Evolutionary conservation across 2,329 filamentous ascomycete genomes (phyloP).

Genomic region (Teratosphaeria gauchensis): DNA sequence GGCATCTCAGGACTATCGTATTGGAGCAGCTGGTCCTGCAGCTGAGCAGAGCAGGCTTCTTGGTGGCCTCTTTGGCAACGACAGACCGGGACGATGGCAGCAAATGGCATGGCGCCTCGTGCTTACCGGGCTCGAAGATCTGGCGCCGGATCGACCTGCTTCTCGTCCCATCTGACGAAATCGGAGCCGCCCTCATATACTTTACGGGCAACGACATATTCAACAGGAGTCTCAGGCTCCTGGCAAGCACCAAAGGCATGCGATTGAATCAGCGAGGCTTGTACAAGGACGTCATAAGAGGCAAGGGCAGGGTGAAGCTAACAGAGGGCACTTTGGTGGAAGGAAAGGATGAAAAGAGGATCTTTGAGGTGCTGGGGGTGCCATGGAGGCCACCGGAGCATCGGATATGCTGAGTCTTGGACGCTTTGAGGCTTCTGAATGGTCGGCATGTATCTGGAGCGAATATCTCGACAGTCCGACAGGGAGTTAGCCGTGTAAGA

Average conservation of each 20-base stretch:
- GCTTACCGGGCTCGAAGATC: slow-evolving; percentile 41
- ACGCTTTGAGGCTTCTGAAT: no score
- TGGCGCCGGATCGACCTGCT: slow-evolving; percentile 83
- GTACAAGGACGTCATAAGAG: slow-evolving; percentile 60
- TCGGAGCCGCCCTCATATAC: slow-evolving; percentile 82
- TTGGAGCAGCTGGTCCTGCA: slow-evolving; percentile 53
- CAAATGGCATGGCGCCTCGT: slow-evolving; percentile 84
- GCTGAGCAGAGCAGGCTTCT: slow-evolving; percentile 54
- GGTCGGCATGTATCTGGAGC: no score
- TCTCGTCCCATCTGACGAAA: slow-evolving; percentile 66
- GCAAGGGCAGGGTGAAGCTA: slow-evolving; percentile 47
- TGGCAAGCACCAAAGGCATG: slow-evolving; percentile 75
- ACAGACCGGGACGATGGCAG: slow-evolving; percentile 48
- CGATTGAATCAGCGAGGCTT: slow-evolving; percentile 74
- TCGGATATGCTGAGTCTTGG: slow-evolving; percentile 54
- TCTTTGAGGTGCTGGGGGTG: slow-evolving; percentile 75
- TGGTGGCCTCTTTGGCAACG: slow-evolving; percentile 58
- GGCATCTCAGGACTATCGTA: slow-evolving; percentile 52
- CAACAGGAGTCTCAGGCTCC: slow-evolving; percentile 71
- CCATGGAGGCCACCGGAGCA: slow-evolving; percentile 71
- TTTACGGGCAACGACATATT: slow-evolving; percentile 95
- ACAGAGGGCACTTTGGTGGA: slow-evolving; percentile 64
- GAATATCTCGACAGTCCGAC: no score
- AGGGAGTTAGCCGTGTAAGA: no score
- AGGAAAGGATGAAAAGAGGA: slow-evolving; percentile 63